Percentiles rank a stretch among this genome's conserved stretches.
These are phyloP conservation scores for Infundibulicybe gibba DNA, from an alignment of 768 basidiomycete species.

Conservation along the genomic window DNA sequence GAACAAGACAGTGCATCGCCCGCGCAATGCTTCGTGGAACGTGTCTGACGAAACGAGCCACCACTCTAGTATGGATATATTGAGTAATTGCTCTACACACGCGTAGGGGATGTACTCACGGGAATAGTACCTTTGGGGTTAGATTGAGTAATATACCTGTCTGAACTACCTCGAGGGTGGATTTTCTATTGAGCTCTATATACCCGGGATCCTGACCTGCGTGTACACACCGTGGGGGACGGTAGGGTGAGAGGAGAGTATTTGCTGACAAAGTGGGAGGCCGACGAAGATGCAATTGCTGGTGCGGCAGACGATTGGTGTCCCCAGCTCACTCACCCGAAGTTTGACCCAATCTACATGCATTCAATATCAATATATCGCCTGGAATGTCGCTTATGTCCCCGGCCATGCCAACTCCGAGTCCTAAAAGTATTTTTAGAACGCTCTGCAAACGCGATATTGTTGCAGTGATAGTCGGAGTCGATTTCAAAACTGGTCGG, in stretches of 20 bases:
- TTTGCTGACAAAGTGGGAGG: slow-evolving; percentile 38
- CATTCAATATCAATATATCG: background rate
- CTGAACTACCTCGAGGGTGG: background rate
- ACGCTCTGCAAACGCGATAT: too few species aligned
- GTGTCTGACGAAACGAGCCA: slow-evolving; percentile 4
- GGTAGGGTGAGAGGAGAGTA: background rate
- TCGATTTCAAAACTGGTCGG: too few species aligned
- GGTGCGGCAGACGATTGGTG: slow-evolving; percentile 32
- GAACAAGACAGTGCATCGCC: slow-evolving; percentile 8
- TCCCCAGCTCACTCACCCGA: slow-evolving; percentile 17
- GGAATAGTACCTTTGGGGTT: slow-evolving; percentile 28
- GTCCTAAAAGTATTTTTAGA: too few species aligned
- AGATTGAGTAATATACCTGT: background rate
- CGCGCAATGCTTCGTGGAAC: slow-evolving; percentile 4
- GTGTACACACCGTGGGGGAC: background rate
- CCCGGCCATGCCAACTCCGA: too few species aligned
- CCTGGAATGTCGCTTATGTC: background rate
- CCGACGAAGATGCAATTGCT: slow-evolving; percentile 50
- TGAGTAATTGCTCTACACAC: background rate
- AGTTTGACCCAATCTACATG: slow-evolving; percentile 36
- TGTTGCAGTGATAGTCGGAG: too few species aligned
- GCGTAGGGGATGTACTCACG: slow-evolving; percentile 14
- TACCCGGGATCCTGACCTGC: background rate
- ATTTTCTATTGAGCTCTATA: slow-evolving; percentile 2
- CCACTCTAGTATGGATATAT: slow-evolving; percentile 5